Evolutionary conservation across 306 rosid species (phyloP), one percentile per base, ranked within the genome.

Genomic region (Dalbergia cochinchinensis): DNA sequence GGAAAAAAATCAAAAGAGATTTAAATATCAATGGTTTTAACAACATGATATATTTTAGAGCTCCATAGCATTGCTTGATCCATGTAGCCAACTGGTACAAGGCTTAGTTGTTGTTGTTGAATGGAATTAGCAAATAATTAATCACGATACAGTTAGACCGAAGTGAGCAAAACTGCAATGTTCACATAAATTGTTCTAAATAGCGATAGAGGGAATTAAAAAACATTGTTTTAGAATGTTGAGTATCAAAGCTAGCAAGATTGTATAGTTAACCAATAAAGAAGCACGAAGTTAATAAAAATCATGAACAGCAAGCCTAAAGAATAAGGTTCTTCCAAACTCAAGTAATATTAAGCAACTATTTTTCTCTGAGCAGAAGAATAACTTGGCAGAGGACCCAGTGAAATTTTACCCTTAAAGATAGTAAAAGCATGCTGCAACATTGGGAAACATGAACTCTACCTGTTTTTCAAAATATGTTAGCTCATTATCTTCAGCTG

Each of bases 391-490:
- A 67, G 61, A 77, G 22, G 58, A 67, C 34, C 57, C 11, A 72
- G 34, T 42, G 22, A 54, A 73, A 18, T 45, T 66, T 57, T 44
- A 55, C 58, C 35, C 66, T 62, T 13, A 62, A 71, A 63, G 20
- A 47, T 67, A 81, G 66, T 51, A 51, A 4, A 77, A 66, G 55
- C 22, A 71, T 18, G 58, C 69, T 57, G 72, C 59, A 69, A 72
- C 62, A 65, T 71, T 26, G 61, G 55, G 74, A 79, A 69, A 76
- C 81, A 70, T 74, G 80, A 83, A 78, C 50, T 35, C 31, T 74
- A 96, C 99, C 96, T 91, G 96, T 82, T 86, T 89, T 92, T 96
- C 99, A 81, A 96, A 88, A 86, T 90, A 82, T 34, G 85, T 81
- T 69, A 91, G 87, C 74, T 93, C 98, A 73, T 74, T 83, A 69